Conservation (phyloP, 352 stramenopile species). For the Pythium biforme region DNA sequence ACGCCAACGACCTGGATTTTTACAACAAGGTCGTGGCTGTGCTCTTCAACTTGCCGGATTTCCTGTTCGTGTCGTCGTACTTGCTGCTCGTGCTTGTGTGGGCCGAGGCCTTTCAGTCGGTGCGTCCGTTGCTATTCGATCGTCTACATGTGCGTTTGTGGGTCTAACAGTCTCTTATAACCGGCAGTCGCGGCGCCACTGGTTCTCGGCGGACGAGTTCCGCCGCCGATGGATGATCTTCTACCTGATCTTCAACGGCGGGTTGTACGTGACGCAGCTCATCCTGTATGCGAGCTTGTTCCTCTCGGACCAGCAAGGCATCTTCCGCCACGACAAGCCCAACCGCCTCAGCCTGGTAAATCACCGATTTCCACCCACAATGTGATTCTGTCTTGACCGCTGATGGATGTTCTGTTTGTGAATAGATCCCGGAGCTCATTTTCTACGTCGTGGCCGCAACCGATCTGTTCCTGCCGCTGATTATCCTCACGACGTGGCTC, state of each 20-base stretch:
- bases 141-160: background rate
- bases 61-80: constrained; percentile 90
- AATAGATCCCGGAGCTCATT: constrained; percentile 71
- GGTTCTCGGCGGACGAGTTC: constrained; percentile 86
- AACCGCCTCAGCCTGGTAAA: constrained; percentile 65
- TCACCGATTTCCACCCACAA: background rate
- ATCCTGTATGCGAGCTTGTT: constrained; percentile 90
- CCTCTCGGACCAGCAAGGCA: constrained; percentile 75
- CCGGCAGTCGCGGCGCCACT: constrained; percentile 82
- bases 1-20: constrained; percentile 74
- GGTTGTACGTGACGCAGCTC: constrained; percentile 85
- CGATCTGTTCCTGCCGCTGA: constrained; percentile 86
- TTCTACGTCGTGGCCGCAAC: constrained; percentile 83
- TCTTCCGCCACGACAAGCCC: constrained; percentile 75
- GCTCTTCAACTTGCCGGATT: constrained; percentile 93
- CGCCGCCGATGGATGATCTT: constrained; percentile 90
- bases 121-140: constrained; percentile 25
- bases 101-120: constrained; percentile 89
- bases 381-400: background rate
- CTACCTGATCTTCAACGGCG: constrained; percentile 91
- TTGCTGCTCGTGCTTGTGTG: constrained; percentile 89
- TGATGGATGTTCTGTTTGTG: background rate
- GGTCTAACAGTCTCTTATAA: no score
- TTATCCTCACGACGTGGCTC: constrained; percentile 88
- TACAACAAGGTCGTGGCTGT: constrained; percentile 91